Conservation (phyloP, 768 basidiomycete genomes). For the Rhodotorula sphaerocarpa region DNA sequence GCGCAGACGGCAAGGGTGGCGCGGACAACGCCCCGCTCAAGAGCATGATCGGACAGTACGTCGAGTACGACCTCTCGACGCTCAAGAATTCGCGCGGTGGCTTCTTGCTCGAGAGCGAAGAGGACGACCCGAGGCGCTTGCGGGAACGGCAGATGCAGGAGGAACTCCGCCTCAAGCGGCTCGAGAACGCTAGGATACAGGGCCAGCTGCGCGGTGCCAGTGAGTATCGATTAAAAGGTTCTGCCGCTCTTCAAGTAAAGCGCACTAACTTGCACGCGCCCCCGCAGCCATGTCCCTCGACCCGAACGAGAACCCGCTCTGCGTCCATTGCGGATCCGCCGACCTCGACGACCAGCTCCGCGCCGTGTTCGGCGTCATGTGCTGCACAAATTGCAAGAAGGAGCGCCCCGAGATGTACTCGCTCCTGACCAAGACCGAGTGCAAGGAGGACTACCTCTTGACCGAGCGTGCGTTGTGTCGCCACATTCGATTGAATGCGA, state of each 20-base stretch:
- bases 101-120: slow-evolving; percentile 80
- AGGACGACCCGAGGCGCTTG: slow-evolving; percentile 65
- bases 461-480: slow-evolving; percentile 63
- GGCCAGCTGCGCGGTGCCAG: slow-evolving; percentile 29
- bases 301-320: slow-evolving; percentile 66
- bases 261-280: too few relatives aligned
- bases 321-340: slow-evolving; percentile 72
- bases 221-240: too few relatives aligned
- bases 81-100: slow-evolving; percentile 96
- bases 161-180: slow-evolving; percentile 50
- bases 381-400: slow-evolving; percentile 86
- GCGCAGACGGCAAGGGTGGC: slow-evolving; percentile 20
- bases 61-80: slow-evolving; percentile 93
- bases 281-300: slow-evolving; percentile 68
- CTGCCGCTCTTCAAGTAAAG: too few relatives aligned
- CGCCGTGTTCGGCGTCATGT: slow-evolving; percentile 71
- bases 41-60: slow-evolving; percentile 66
- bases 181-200: slow-evolving; percentile 32
- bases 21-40: slow-evolving; percentile 24
- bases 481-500: too few relatives aligned
- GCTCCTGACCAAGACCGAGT: slow-evolving; percentile 94
- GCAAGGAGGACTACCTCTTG: slow-evolving; percentile 93
- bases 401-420: slow-evolving; percentile 85
- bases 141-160: slow-evolving; percentile 72
- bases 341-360: slow-evolving; percentile 77